Conservation (phyloP, 495 filamentous ascomycete species). For the Penicillium bialowiezense region DNA sequence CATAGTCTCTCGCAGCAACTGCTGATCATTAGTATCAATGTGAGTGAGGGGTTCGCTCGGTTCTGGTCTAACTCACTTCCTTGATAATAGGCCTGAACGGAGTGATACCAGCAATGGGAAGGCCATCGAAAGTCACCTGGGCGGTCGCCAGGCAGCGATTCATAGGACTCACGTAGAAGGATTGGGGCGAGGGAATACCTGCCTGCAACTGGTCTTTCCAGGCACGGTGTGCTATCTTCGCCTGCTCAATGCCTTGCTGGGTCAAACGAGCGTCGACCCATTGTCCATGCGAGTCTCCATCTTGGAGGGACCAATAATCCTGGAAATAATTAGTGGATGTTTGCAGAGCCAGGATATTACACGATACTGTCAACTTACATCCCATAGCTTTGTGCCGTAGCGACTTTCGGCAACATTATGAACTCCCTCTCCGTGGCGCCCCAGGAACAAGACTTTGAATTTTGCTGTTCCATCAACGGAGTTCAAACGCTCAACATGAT, state of each 20-base stretch:
- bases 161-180: conserved; percentile 73
- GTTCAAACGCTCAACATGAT: conserved; percentile 55
- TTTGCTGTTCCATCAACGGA: conserved; percentile 32
- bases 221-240: conserved; percentile 57
- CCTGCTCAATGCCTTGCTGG: conserved; percentile 59
- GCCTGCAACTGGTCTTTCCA: conserved; percentile 56
- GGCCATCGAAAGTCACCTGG: conserved; percentile 55
- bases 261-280: conserved; percentile 79
- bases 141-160: conserved; percentile 69
- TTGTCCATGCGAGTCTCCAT: conserved; percentile 62
- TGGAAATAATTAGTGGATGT: background rate
- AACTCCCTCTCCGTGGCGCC: conserved; percentile 69
- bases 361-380: conserved; percentile 39
- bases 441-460: conserved; percentile 70
- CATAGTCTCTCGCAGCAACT: conserved; percentile 68
- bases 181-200: conserved; percentile 60
- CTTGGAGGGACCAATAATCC: conserved; percentile 71
- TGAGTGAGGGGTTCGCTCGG: background rate
- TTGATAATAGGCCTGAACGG: conserved; percentile 66
- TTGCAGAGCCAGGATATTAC: too few relatives aligned
- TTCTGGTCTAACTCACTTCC: conserved; percentile 42
- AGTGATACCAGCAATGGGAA: conserved; percentile 45
- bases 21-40: background rate
- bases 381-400: conserved; percentile 67
- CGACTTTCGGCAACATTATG: conserved; percentile 65